Percentiles rank a stretch among this genome's conserved stretches.
Conservation (phyloP, 148 eudicot genomes). For the Persicaria maculosa region DNA sequence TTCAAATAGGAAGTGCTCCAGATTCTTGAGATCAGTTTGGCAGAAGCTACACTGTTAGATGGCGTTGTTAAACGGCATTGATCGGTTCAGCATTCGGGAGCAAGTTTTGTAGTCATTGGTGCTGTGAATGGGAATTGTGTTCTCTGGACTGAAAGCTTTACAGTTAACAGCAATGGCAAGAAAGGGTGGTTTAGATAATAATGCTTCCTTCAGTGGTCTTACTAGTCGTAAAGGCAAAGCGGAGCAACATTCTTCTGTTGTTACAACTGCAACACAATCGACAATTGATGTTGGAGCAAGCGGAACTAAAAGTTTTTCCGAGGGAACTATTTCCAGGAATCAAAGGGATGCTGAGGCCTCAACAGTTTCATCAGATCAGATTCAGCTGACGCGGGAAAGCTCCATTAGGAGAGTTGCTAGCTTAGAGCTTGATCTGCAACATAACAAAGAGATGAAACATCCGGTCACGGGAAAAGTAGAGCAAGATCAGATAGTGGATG, state of each 20-base stretch:
- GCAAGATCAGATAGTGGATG: neutral
- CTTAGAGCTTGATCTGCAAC: neutral
- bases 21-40: neutral
- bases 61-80: neutral
- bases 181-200: neutral
- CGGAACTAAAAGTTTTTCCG: neutral
- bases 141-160: neutral
- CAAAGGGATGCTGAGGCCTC: neutral
- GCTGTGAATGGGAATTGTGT: neutral
- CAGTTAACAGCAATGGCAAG: neutral
- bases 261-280: neutral
- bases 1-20: neutral
- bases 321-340: neutral
- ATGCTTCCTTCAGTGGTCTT: neutral
- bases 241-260: neutral
- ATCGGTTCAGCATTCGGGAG: neutral
- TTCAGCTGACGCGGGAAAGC: neutral
- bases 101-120: too few species aligned
- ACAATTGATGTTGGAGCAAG: slow-evolving; percentile 3
- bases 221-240: neutral
- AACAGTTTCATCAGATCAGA: neutral
- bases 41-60: neutral
- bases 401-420: neutral
- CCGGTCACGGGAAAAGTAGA: neutral
- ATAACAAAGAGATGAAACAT: neutral